Evolutionary conservation across 106 monocot species (phyloP).

Genomic region (Iris macrosiphon): DNA sequence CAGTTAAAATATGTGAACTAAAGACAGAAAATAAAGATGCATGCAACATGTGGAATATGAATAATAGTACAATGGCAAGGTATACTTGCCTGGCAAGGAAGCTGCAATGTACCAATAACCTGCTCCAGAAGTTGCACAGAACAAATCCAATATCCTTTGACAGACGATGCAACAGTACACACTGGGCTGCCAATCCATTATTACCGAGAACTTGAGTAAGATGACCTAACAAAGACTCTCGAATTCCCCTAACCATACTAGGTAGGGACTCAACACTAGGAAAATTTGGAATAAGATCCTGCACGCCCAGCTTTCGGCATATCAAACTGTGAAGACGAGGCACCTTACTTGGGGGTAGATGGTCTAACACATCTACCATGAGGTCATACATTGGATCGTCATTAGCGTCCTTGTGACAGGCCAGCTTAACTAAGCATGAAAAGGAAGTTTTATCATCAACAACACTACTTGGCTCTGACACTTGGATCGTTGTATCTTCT

Average conservation of each 20-base stretch:
- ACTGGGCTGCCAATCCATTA: slow-evolving; percentile 79
- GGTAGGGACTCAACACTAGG: slow-evolving; percentile 41
- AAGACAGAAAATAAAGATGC: too few species aligned
- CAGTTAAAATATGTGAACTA: too few species aligned
- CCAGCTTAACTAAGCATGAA: too few species aligned
- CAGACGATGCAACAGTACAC: slow-evolving; percentile 75
- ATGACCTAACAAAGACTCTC: slow-evolving; percentile 61
- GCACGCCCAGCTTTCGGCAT: slow-evolving; percentile 46
- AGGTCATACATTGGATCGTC: slow-evolving; percentile 61
- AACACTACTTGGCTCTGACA: too few species aligned
- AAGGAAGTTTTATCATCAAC: too few species aligned
- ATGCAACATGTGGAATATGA: too few species aligned
- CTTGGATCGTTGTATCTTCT: too few species aligned
- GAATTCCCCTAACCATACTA: slow-evolving; percentile 37
- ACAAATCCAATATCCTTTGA: slow-evolving; percentile 50
- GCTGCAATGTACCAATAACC: too few species aligned
- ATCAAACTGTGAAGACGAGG: slow-evolving; percentile 86
- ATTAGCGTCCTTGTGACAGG: slow-evolving; percentile 25
- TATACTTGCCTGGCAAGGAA: too few species aligned
- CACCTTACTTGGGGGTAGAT: slow-evolving; percentile 89
- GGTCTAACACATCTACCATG: slow-evolving; percentile 44
- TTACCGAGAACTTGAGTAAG: slow-evolving; percentile 65
- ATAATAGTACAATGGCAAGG: too few species aligned
- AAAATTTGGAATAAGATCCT: slow-evolving; percentile 51
- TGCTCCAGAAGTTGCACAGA: too few species aligned